Percentiles rank a stretch among this genome's conserved stretches.
These are phyloP conservation scores for Saccharomycodes ludwigii DNA, from an alignment of 805 yeast genomes.

Conservation along the genomic window DNA sequence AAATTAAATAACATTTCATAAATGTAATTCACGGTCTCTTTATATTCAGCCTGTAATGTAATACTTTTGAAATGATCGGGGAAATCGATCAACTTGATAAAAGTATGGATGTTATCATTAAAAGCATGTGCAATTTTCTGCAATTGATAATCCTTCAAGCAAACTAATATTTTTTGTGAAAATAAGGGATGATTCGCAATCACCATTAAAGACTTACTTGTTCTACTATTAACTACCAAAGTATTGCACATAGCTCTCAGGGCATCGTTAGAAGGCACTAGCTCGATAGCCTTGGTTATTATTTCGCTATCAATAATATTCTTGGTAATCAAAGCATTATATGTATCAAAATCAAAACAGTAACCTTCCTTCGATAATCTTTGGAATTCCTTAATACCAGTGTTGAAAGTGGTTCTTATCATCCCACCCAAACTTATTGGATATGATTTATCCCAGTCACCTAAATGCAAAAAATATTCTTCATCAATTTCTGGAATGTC, in stretches of 20 bases:
- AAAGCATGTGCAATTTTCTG: slow-evolving; percentile 13
- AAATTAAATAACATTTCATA: slow-evolving; percentile 13
- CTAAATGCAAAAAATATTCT: slow-evolving; percentile 17
- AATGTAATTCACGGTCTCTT: slow-evolving; percentile 12
- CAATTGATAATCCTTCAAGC: slow-evolving; percentile 15
- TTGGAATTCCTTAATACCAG: slow-evolving; percentile 18
- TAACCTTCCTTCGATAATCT: slow-evolving; percentile 16
- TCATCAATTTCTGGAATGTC: slow-evolving; percentile 15
- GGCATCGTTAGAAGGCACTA: slow-evolving; percentile 13
- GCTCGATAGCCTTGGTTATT: slow-evolving; percentile 10
- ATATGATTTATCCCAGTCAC: slow-evolving; percentile 24
- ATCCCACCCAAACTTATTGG: slow-evolving; percentile 18
- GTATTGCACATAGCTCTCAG: slow-evolving; percentile 12
- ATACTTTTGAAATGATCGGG: slow-evolving; percentile 19
- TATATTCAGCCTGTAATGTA: slow-evolving; percentile 18
- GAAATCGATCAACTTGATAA: slow-evolving; percentile 13
- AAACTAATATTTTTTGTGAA: slow-evolving; percentile 10
- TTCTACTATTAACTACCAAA: slow-evolving; percentile 9
- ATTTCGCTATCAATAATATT: slow-evolving; percentile 12
- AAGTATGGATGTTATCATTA: slow-evolving; percentile 7
- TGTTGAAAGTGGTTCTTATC: slow-evolving; percentile 15
- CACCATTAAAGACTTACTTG: slow-evolving; percentile 8
- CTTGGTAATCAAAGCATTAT: slow-evolving; percentile 14
- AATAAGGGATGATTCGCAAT: slow-evolving; percentile 11
- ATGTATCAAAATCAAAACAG: slow-evolving; percentile 23